These are phyloP conservation scores for Penicillium bovifimosum DNA, from an alignment of 495 filamentous ascomycete species.

Conservation along the genomic window DNA sequence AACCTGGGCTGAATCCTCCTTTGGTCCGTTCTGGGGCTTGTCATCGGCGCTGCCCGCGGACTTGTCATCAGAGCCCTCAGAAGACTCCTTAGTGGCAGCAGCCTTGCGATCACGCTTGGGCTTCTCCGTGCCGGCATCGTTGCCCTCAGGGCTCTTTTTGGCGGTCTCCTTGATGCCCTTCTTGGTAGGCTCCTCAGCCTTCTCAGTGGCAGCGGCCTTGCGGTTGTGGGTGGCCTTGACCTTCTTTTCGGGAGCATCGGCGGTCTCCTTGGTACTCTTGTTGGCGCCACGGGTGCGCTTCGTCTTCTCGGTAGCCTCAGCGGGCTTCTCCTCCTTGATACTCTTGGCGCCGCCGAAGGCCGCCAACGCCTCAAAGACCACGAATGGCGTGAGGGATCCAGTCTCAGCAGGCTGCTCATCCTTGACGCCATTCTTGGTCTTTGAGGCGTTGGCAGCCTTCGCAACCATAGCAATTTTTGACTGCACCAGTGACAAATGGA, in stretches of 20 bases:
- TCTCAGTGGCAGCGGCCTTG: constrained; percentile 17
- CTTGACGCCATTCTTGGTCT: not conserved
- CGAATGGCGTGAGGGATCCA: not conserved
- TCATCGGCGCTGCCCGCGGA: not conserved
- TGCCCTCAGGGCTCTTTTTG: constrained; percentile 8
- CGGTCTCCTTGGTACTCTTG: not conserved
- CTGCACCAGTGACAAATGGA: no score
- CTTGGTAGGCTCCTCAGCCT: constrained; percentile 24
- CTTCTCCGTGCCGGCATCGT: constrained; percentile 1
- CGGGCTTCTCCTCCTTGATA: not conserved
- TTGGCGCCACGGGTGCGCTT: not conserved
- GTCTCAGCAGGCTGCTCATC: not conserved
- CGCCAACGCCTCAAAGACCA: not conserved
- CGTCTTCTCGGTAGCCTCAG: not conserved
- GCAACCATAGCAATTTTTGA: no score
- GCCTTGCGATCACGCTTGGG: constrained; percentile 9
- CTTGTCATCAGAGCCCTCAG: not conserved
- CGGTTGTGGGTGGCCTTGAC: not conserved
- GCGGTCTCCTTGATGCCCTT: constrained; percentile 7
- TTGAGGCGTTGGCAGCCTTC: not conserved
- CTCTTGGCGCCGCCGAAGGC: not conserved
- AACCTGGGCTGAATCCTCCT: not conserved
- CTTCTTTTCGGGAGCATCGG: not conserved
- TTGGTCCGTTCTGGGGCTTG: not conserved
- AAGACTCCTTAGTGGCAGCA: not conserved